phyloP scores from a whole-genome alignment of 2,329 filamentous ascomycete species.

The Neurospora sp. region DNA sequence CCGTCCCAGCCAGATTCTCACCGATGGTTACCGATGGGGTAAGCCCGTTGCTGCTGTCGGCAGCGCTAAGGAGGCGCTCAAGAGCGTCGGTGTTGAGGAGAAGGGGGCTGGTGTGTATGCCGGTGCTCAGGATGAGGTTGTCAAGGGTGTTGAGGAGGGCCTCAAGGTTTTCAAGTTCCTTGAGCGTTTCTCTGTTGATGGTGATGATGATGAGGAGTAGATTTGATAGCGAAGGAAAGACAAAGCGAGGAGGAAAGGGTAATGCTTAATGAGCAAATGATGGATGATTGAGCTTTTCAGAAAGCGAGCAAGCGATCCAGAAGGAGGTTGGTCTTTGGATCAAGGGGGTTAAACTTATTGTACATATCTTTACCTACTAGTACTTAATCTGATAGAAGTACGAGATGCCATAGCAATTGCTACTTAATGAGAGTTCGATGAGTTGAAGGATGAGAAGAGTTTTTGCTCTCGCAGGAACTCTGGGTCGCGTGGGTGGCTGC shows the following conservation, averaged over 20 bases:
- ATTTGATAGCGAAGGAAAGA: not conserved
- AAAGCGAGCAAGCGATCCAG: not conserved
- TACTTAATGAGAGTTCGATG: not conserved
- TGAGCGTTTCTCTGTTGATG: constrained; percentile 18
- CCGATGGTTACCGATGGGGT: constrained; percentile 55
- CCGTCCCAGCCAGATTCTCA: constrained; percentile 52
- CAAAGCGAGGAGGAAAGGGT: not conserved
- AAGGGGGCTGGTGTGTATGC: constrained; percentile 32
- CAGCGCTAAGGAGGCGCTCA: constrained; percentile 26
- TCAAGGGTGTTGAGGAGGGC: constrained; percentile 42
- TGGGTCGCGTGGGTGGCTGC: constrained; percentile 21
- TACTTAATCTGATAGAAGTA: not conserved
- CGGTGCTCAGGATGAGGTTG: constrained; percentile 27
- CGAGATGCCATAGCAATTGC: not conserved
- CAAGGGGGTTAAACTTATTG: not conserved
- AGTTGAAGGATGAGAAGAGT: not conserved
- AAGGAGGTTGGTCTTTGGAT: not conserved
- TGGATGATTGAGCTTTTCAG: not conserved
- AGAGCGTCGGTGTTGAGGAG: constrained; percentile 32
- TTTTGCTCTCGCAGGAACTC: constrained; percentile 12
- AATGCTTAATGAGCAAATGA: not conserved
- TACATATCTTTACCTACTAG: not conserved
- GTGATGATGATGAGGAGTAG: not conserved
- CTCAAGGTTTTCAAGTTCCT: constrained; percentile 47
- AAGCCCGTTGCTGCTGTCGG: constrained; percentile 59